Evolutionary conservation across 768 basidiomycete genomes (phyloP), one percentile per base, ranked within the genome.

Genomic region (Pluteus cervinus): DNA sequence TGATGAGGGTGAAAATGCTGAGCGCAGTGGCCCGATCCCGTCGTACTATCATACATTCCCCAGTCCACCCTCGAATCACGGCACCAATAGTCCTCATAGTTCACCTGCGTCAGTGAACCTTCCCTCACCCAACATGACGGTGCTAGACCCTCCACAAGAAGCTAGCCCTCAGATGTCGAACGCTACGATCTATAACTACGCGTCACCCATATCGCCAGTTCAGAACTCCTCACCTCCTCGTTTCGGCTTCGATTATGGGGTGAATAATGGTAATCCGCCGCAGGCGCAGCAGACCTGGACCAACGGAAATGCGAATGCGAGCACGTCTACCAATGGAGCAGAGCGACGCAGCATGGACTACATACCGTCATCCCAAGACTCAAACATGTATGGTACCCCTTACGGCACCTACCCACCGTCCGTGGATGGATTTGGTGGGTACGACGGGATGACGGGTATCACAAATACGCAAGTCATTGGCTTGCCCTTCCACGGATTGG

Each of bases 401-500:
- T 78, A 71, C 35, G 65, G 64, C 24, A 48, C 58, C 24, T 71
- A 68, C 39, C 47, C 62, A 4, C 57, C 70, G 10, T 49, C 52
- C 24, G 48, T 71, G 20, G 66, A 73, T 45, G 62, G 57, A 48
- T 66, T 62, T 48, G 61, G 64, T 49, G 53, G 66, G 36, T 51
- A 57, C 30, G 49, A 51, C 24, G 53, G 54, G 15, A 45, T 72
- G 42, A 48, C 59, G 34, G 68, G 68, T 4, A 60, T 74, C 22
- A 78, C 77, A 4, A 73, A 70, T 8, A 75, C 78, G 8, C 73
- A 81, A 44, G 76, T 76, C 7, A 68, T 79, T 16, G 85, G 85
- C 25, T 65, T 89, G n/a, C 88, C 86, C 1, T 91, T 90, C 66
- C 72, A 77, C 21, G 88, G 86, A 7, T 67, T 90, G 22, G 88